These are phyloP conservation scores for Talaromyces sp. DNA, from an alignment of 2,329 filamentous ascomycete genomes.

Conservation along the genomic window DNA sequence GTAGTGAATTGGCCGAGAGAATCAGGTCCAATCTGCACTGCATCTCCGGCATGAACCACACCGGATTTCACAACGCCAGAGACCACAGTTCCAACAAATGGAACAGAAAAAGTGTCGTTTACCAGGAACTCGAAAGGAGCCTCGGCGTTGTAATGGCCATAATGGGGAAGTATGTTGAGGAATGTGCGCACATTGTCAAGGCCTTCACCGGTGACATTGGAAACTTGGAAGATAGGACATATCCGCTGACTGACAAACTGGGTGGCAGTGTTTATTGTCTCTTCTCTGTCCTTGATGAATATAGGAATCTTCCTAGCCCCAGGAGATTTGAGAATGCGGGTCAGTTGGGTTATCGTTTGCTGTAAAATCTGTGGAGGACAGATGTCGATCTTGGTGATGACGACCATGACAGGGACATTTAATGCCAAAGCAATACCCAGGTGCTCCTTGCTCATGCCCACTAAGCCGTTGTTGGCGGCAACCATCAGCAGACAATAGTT, in stretches of 20 bases:
- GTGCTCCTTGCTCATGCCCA: constrained; percentile 98
- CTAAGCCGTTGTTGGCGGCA: constrained; percentile 91
- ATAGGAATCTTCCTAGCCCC: constrained; percentile 93
- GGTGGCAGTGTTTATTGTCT: constrained; percentile 90
- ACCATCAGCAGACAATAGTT: constrained; percentile 99
- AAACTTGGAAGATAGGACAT: constrained; percentile 95
- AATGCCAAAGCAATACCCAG: constrained; percentile 88
- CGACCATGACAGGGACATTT: constrained; percentile 96
- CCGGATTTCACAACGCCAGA: constrained; percentile 87
- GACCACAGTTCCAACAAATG: constrained; percentile 93
- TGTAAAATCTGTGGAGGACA: constrained; percentile 93
- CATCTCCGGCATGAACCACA: constrained; percentile 84
- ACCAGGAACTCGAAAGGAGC: constrained; percentile 91
- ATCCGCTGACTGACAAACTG: constrained; percentile 95
- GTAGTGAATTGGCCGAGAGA: constrained; percentile 81
- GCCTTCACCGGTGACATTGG: constrained; percentile 91
- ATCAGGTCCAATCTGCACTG: constrained; percentile 83
- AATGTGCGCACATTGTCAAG: constrained; percentile 88
- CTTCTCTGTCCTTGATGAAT: constrained; percentile 85
- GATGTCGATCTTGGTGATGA: constrained; percentile 97
- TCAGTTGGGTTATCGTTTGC: constrained; percentile 87
- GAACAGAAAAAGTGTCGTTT: constrained; percentile 97
- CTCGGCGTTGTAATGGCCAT: constrained; percentile 83
- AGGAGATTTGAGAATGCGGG: constrained; percentile 86
- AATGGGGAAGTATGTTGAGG: constrained; percentile 89